phyloP scores from a whole-genome alignment of 371 early-diverging fungal species.

The Mucor indicus region DNA sequence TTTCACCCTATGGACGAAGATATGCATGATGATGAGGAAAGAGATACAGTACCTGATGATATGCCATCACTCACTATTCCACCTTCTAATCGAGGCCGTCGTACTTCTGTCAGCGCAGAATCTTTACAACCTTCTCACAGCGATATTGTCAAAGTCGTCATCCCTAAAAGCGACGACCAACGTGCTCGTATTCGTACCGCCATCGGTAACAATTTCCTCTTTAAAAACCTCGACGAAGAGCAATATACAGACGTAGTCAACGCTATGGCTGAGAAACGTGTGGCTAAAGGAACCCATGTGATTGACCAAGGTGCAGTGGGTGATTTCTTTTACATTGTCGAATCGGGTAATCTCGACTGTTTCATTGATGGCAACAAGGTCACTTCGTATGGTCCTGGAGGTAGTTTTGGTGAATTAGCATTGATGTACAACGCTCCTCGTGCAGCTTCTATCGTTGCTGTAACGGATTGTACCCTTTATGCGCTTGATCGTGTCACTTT shows the following conservation, averaged over 20 bases:
- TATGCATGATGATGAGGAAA: constrained; percentile 30
- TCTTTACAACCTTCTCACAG: constrained; percentile 87
- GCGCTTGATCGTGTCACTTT: constrained; percentile 84
- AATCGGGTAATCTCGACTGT: constrained; percentile 92
- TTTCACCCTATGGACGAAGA: constrained; percentile 7
- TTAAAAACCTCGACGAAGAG: constrained; percentile 92
- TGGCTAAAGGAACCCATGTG: constrained; percentile 67
- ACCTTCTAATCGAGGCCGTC: constrained; percentile 63
- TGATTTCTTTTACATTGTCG: constrained; percentile 97
- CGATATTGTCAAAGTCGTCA: constrained; percentile 75
- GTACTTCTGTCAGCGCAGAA: constrained; percentile 95
- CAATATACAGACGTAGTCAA: constrained; percentile 91
- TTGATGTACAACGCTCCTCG: constrained; percentile 90
- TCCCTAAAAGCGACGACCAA: constrained; percentile 87
- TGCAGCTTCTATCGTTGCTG: constrained; percentile 80
- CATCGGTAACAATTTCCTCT: constrained; percentile 87
- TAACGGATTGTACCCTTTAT: constrained; percentile 72
- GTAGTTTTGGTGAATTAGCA: constrained; percentile 87
- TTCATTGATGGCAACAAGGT: constrained; percentile 72
- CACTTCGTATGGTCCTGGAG: constrained; percentile 61
- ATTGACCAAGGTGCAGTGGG: constrained; percentile 96
- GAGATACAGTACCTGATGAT: constrained; percentile 16
- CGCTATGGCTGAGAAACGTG: constrained; percentile 95
- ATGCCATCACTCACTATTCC: constrained; percentile 8
- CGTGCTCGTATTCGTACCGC: constrained; percentile 75